Base-by-base conservation (phyloP, 2,329 filamentous ascomycete genomes). In the Trichoderma polysporum region DNA sequence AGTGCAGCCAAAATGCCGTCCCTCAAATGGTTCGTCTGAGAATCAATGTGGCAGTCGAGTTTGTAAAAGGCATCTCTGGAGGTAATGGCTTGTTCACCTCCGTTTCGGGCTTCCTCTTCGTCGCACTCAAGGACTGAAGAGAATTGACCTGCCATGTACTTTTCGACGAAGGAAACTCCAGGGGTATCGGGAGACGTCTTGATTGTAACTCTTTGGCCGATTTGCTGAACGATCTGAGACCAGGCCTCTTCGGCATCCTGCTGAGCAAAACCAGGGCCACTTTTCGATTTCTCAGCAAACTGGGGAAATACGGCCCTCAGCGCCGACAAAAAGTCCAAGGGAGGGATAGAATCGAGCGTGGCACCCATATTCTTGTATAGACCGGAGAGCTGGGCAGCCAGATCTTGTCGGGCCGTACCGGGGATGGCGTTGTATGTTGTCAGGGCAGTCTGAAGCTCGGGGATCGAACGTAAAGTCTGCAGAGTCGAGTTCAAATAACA, bases 161-260 rank as follows among this genome's bases (percentile, higher is more conserved):
- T 93, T 76, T 97, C 93, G 69, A 99, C 86, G 76, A 97, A 97
- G 0, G 92, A 92, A 1, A 83, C 77, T 2, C 88, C 84, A 2
- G 82, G 76, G 2, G 82, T 79, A 19, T 79, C 79, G 22, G 81
- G 78, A 0, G 76, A 76, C 9, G 86, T 84, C 73, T 87, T 88
- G 70, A 91, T 79, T 75, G 88, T 90, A 59, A 98, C 81, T 76
- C 92, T 94, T 74, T 91, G 87, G 69, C 91, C 88, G 41, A 99
- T 81, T 74, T 94, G 91, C 52, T 91, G 88, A 6, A 99, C 82
- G 69, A 99, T 96, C 76, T 98, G 94, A 22, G 94, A 95, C 93
- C 94, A 99, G 54, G 94, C 95, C 79, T 99, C 95, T 79, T 99
- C 95, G 1, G 95, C 95, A 81, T 99, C 95, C 80, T 99, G 95